A percentile compares a stretch with the other conserved stretches of the same genome.
Evolutionary conservation across 257 asterid genomes (phyloP).

Genomic region (Echium plantagineum): DNA sequence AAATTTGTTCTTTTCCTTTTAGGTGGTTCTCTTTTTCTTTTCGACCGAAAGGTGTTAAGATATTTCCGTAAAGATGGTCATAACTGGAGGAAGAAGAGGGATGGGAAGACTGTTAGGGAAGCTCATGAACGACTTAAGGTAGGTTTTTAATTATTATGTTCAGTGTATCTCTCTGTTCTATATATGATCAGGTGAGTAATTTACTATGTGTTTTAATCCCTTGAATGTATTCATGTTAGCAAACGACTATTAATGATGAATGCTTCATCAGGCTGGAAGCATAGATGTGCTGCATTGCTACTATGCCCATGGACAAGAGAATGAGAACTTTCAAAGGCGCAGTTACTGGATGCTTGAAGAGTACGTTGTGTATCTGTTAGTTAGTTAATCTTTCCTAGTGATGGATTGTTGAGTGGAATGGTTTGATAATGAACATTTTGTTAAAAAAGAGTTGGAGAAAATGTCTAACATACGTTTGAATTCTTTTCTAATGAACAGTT

Average conservation of each 20-base stretch:
- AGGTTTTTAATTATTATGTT: too few relatives aligned
- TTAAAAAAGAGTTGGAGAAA: not conserved
- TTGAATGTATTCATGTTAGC: not conserved
- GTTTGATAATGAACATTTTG: not conserved
- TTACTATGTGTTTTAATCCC: too few relatives aligned
- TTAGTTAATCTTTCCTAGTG: not conserved
- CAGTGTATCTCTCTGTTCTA: not conserved
- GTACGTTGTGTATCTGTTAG: not conserved
- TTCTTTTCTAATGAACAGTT: too few relatives aligned
- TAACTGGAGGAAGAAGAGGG: not conserved
- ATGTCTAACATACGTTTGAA: not conserved
- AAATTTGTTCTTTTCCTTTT: not conserved
- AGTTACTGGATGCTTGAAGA: slow-evolving; percentile 2
- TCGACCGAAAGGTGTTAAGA: not conserved
- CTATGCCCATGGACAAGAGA: slow-evolving; percentile 1
- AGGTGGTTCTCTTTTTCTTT: not conserved
- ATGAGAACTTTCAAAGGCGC: slow-evolving; percentile 1
- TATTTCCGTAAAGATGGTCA: not conserved
- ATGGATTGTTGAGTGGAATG: not conserved
- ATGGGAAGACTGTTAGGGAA: not conserved
- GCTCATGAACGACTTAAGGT: not conserved
- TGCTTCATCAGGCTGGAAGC: not conserved
- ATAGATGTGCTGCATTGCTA: slow-evolving; percentile 2
- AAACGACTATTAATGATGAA: not conserved
- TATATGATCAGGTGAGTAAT: not conserved